Evolutionary conservation across 441 rosid genomes (phyloP).

Genomic region (Omphalea diandra): DNA sequence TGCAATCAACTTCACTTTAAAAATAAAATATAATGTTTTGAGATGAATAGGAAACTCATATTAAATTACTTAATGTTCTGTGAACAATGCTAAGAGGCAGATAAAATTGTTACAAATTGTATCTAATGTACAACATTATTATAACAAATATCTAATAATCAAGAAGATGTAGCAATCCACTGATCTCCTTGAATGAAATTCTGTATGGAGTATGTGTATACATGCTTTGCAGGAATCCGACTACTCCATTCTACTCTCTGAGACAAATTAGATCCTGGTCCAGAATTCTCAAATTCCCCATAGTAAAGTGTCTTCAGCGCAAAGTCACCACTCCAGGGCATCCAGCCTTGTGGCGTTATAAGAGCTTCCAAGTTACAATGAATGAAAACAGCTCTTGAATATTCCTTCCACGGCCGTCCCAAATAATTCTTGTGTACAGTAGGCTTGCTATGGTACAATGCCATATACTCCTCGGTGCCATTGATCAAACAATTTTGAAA

Average conservation of each 20-base stretch:
- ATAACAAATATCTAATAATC: slow-evolving; percentile 9
- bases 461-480: slow-evolving; percentile 78
- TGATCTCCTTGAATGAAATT: slow-evolving; percentile 84
- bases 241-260: slow-evolving; percentile 75
- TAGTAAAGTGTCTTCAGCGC: slow-evolving; percentile 74
- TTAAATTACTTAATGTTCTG: neutral
- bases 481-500: slow-evolving; percentile 69
- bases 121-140: neutral
- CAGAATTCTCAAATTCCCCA: slow-evolving; percentile 71
- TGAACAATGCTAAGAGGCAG: neutral
- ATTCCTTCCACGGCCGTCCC: slow-evolving; percentile 97
- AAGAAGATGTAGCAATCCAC: slow-evolving; percentile 67
- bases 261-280: slow-evolving; percentile 53
- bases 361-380: slow-evolving; percentile 53
- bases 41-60: neutral
- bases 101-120: neutral
- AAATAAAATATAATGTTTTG: too few species aligned
- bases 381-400: slow-evolving; percentile 68
- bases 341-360: slow-evolving; percentile 64
- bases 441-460: slow-evolving; percentile 53
- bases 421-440: slow-evolving; percentile 58
- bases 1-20: too few species aligned
- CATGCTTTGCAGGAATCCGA: slow-evolving; percentile 58
- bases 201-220: slow-evolving; percentile 54
- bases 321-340: slow-evolving; percentile 71